Conservation (phyloP, 2,329 filamentous ascomycete species). For the Fulvia fulva region DNA sequence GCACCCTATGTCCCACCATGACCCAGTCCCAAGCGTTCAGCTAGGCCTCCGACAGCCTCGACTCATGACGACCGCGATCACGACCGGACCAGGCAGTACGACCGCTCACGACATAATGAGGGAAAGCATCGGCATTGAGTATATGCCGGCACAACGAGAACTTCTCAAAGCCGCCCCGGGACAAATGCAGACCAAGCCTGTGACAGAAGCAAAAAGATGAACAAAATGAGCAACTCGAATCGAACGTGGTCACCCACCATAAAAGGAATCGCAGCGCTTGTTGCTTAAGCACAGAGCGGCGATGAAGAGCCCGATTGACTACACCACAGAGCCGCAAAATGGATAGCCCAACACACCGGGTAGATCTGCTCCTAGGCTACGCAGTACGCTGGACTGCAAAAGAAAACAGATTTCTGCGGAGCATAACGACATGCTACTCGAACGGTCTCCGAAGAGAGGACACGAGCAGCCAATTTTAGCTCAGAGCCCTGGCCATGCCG, state of each 20-base stretch:
- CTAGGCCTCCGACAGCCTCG: no score
- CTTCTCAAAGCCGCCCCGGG: no score
- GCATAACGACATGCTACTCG: background rate
- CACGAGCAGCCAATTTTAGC: background rate
- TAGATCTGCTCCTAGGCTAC: no score
- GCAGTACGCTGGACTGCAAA: background rate
- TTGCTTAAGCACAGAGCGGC: background rate
- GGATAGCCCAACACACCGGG: background rate
- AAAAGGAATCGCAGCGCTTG: background rate
- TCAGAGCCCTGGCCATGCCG: background rate
- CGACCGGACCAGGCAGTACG: no score
- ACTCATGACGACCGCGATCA: no score
- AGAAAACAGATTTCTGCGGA: background rate
- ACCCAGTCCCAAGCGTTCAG: no score
- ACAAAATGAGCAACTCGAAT: background rate
- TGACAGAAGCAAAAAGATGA: background rate
- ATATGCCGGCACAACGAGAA: no score
- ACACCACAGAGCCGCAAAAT: background rate
- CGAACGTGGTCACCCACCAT: background rate
- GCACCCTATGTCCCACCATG: no score
- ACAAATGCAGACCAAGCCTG: no score
- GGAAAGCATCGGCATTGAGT: no score
- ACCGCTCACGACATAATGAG: no score
- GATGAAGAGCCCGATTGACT: background rate
- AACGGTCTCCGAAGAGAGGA: background rate